These are phyloP conservation scores for Dianthus caryophyllus DNA, from an alignment of 148 eudicot species.

Conservation along the genomic window DNA sequence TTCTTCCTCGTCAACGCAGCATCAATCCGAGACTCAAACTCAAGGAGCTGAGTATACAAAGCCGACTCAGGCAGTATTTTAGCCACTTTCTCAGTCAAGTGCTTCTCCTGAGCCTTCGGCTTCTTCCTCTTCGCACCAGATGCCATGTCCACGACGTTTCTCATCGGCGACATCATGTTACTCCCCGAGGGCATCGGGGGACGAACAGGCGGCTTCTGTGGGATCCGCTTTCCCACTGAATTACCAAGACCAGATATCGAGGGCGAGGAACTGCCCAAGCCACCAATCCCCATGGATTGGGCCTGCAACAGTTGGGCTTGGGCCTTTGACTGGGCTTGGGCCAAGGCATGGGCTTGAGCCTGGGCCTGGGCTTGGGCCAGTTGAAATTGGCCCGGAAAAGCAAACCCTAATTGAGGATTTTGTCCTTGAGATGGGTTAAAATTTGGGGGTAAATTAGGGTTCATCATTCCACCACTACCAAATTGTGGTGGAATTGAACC, in stretches of 20 bases:
- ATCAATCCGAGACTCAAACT: constrained; percentile 91
- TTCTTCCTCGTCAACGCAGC: constrained; percentile 80
- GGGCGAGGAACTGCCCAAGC: constrained; percentile 37
- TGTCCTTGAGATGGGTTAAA: constrained; percentile 40
- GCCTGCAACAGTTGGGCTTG: constrained; percentile 65
- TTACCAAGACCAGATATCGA: constrained; percentile 31
- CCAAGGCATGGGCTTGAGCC: constrained; percentile 32
- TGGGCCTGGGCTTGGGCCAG: constrained; percentile 45
- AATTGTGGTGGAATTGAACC: constrained; percentile 44
- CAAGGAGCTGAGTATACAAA: constrained; percentile 88
- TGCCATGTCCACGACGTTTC: constrained; percentile 56
- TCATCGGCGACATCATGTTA: constrained; percentile 56
- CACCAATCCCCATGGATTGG: constrained; percentile 47
- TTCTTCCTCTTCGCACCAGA: constrained; percentile 77
- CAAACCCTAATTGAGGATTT: constrained; percentile 53
- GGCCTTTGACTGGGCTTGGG: constrained; percentile 46
- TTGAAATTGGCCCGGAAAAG: constrained; percentile 54
- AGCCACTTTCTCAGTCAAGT: constrained; percentile 65
- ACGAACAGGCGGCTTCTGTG: constrained; percentile 69
- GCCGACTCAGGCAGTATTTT: constrained; percentile 88
- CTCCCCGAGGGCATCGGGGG: constrained; percentile 50
- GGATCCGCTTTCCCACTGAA: constrained; percentile 40
- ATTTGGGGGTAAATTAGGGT: constrained; percentile 50
- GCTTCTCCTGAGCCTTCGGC: constrained; percentile 78
- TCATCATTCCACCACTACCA: constrained; percentile 44